Conservation (phyloP, 2,329 filamentous ascomycete genomes). For the Tolypocladium capitatum region DNA sequence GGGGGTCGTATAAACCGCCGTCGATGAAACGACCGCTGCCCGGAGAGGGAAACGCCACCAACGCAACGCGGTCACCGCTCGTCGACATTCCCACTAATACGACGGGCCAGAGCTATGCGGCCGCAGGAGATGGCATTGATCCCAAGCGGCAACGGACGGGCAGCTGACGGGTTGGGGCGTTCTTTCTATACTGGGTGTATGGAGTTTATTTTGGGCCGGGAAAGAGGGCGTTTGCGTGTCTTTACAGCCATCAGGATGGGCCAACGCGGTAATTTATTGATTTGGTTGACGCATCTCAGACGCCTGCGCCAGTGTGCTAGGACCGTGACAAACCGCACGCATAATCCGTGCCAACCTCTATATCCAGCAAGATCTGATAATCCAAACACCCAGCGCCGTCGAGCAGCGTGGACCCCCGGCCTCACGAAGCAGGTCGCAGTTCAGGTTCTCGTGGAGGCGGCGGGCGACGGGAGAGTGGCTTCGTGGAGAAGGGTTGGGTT, state of each 20-base stretch:
- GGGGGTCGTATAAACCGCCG: constrained; percentile 44
- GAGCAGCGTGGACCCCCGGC: too few relatives aligned
- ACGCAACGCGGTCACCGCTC: constrained; percentile 27
- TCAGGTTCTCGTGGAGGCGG: too few relatives aligned
- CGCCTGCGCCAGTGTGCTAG: neutral
- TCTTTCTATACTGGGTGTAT: constrained; percentile 1
- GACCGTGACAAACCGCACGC: too few relatives aligned
- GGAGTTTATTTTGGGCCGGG: neutral
- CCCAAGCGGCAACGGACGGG: constrained; percentile 38
- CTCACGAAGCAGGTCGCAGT: too few relatives aligned
- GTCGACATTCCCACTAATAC: constrained; percentile 37
- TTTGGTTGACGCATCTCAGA: neutral
- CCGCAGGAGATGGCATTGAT: constrained; percentile 22
- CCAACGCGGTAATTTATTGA: neutral
- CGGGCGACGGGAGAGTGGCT: too few relatives aligned
- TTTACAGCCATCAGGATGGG: neutral
- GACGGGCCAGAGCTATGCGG: constrained; percentile 9
- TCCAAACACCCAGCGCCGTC: too few relatives aligned
- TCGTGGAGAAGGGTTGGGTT: too few relatives aligned
- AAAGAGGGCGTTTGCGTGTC: neutral
- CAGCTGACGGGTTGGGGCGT: constrained; percentile 9
- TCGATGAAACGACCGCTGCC: constrained; percentile 41
- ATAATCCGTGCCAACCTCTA: too few relatives aligned
- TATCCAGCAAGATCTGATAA: too few relatives aligned
- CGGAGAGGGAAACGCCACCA: constrained; percentile 11